Percentiles rank a stretch among this genome's conserved stretches.
These are phyloP conservation scores for Artemisia tridentata DNA, from an alignment of 129 eudicot species.

Conservation along the genomic window DNA sequence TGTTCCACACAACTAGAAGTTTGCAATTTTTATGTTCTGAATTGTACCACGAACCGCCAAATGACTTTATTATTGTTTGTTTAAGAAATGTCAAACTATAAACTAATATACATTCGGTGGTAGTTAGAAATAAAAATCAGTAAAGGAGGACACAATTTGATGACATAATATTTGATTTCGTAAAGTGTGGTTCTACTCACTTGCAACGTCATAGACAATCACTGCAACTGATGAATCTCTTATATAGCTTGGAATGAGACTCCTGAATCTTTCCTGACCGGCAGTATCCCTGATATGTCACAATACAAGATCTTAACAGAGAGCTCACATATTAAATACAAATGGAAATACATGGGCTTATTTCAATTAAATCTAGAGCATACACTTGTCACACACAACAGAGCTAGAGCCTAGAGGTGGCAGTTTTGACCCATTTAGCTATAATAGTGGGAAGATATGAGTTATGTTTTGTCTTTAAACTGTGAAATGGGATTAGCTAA, in stretches of 20 bases:
- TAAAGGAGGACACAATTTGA: neutral
- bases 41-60: neutral
- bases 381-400: too few species aligned
- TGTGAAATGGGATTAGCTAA: too few species aligned
- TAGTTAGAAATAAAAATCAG: neutral
- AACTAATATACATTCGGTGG: neutral
- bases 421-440: too few species aligned
- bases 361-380: too few species aligned
- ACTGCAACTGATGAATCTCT: conserved; percentile 98
- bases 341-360: neutral
- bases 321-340: neutral
- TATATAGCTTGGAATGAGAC: conserved; percentile 92
- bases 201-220: conserved; percentile 83
- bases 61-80: neutral
- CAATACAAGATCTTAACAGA: neutral
- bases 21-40: conserved; percentile 4
- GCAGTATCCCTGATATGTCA: conserved; percentile 81
- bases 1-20: neutral
- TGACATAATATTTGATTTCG: conserved; percentile 7
- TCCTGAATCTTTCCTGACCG: conserved; percentile 93
- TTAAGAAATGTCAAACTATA: conserved; percentile 1
- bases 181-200: conserved; percentile 43
- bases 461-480: too few species aligned
- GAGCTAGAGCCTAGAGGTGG: too few species aligned
- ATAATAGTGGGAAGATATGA: too few species aligned